Percentiles rank a stretch among this genome's conserved stretches.
phyloP scores from a whole-genome alignment of 75 land plant genomes.

The Chamaecyparis obtusa region DNA sequence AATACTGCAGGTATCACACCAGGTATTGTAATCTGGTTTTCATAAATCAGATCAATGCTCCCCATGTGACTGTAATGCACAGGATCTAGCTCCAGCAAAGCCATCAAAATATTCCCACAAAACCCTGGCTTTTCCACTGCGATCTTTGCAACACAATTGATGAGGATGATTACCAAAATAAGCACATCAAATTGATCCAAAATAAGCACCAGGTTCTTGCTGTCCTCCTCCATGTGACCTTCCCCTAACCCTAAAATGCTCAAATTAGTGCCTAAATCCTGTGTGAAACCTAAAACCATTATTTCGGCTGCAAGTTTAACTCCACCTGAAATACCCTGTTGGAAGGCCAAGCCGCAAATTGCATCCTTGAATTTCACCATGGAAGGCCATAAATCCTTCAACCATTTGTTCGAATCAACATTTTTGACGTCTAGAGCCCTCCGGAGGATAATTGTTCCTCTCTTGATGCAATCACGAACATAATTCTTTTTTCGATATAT shows the following conservation, averaged over 20 bases:
- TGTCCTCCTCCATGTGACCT: conserved; percentile 53
- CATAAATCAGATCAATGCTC: too few relatives aligned
- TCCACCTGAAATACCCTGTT: conserved; percentile 78
- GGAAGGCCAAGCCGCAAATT: conserved; percentile 58
- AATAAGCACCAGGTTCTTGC: not conserved
- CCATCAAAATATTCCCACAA: conserved; percentile 83
- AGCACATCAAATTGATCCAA: not conserved
- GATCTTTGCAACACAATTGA: conserved; percentile 71
- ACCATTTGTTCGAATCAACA: conserved; percentile 47
- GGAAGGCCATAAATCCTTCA: conserved; percentile 63
- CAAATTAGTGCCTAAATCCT: conserved; percentile 52
- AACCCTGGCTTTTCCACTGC: conserved; percentile 84
- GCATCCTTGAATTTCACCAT: conserved; percentile 70
- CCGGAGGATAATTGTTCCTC: not conserved
- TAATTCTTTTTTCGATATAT: too few relatives aligned
- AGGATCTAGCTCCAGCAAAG: conserved; percentile 71
- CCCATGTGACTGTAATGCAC: conserved; percentile 51
- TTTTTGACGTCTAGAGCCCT: conserved; percentile 15
- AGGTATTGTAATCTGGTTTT: too few relatives aligned
- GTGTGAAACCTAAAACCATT: conserved; percentile 72
- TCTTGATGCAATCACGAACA: not conserved
- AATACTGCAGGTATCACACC: too few relatives aligned
- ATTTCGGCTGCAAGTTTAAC: conserved; percentile 60
- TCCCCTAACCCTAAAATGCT: conserved; percentile 51
- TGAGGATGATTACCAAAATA: not conserved